Evolutionary conservation across 106 monocot species (phyloP).

Genomic region (Cymbidium sinense): DNA sequence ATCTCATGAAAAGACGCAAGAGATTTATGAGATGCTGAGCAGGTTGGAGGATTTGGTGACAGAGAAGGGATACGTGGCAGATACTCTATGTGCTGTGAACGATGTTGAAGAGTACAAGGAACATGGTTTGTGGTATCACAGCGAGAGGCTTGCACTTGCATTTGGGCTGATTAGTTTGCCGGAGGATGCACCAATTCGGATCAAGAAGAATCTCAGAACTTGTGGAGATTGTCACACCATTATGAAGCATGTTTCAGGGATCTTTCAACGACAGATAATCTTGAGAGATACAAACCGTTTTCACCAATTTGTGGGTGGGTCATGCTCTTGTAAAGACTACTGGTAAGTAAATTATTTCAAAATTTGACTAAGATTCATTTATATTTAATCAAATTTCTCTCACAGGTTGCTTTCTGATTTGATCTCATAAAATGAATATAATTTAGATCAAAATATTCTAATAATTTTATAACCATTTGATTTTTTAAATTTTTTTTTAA

Average conservation of each 20-base stretch:
- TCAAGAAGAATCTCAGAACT: slow-evolving; percentile 60
- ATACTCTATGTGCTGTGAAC: slow-evolving; percentile 18
- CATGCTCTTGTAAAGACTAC: slow-evolving; percentile 59
- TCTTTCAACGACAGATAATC: slow-evolving; percentile 17
- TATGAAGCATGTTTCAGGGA: slow-evolving; percentile 51
- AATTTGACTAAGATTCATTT: too few species aligned
- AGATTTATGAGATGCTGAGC: slow-evolving; percentile 27
- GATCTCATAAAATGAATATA: too few species aligned
- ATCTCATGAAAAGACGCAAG: slow-evolving; percentile 21
- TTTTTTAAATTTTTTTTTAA: too few species aligned
- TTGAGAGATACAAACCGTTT: slow-evolving; percentile 57
- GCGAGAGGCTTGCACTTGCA: slow-evolving; percentile 61
- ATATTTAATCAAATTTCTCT: too few species aligned
- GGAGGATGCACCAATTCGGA: slow-evolving; percentile 22
- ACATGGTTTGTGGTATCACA: slow-evolving; percentile 28
- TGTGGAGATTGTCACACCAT: slow-evolving; percentile 62
- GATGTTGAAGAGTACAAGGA: slow-evolving; percentile 24
- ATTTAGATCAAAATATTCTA: too few species aligned
- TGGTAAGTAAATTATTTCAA: slow-evolving; percentile 23
- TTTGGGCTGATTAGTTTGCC: slow-evolving; percentile 52
- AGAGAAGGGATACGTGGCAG: slow-evolving; percentile 27
- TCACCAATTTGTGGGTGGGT: slow-evolving; percentile 52
- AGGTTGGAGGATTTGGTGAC: slow-evolving; percentile 15
- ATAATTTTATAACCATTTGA: too few species aligned
- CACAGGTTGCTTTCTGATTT: too few species aligned